phyloP scores from a whole-genome alignment of 2,329 filamentous ascomycete species.

The Fusarium sp. region DNA sequence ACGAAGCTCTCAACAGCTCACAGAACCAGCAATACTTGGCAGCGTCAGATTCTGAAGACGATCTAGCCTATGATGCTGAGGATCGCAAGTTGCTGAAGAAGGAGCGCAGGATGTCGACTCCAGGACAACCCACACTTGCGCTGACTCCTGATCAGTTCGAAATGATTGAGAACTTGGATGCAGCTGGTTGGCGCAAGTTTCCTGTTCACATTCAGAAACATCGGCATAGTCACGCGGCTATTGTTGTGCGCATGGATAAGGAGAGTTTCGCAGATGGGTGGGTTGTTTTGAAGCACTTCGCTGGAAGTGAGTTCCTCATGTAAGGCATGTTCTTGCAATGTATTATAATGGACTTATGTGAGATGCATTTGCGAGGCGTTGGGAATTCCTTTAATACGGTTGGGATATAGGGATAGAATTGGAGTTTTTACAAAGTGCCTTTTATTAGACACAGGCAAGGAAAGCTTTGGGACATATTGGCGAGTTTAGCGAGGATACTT shows the following conservation, averaged over 20 bases:
- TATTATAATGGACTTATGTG: neutral
- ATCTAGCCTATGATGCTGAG: slow-evolving; percentile 49
- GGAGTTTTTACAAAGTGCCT: neutral
- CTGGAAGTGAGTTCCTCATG: slow-evolving; percentile 75
- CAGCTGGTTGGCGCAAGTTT: slow-evolving; percentile 72
- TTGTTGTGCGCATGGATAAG: slow-evolving; percentile 81
- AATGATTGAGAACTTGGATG: slow-evolving; percentile 83
- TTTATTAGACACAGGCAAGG: neutral
- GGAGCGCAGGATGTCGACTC: slow-evolving; percentile 56
- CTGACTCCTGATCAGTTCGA: slow-evolving; percentile 83
- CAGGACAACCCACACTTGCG: slow-evolving; percentile 77
- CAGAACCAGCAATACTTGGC: slow-evolving; percentile 79
- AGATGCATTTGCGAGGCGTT: slow-evolving; percentile 28
- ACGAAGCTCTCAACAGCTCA: slow-evolving; percentile 76
- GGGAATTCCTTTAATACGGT: neutral
- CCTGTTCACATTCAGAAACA: slow-evolving; percentile 81
- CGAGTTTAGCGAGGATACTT: neutral
- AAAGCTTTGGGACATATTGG: neutral
- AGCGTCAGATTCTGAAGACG: slow-evolving; percentile 61
- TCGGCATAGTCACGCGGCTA: slow-evolving; percentile 88
- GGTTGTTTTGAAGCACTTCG: slow-evolving; percentile 83
- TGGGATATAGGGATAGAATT: slow-evolving; percentile 9
- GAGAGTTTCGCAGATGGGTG: slow-evolving; percentile 79
- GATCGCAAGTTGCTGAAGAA: slow-evolving; percentile 56
- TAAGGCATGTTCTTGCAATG: slow-evolving; percentile 25